A percentile compares a stretch with the other conserved stretches of the same genome.
These are phyloP conservation scores for Eimeria zaria DNA, from an alignment of 169 alveolate species.

Conservation along the genomic window DNA sequence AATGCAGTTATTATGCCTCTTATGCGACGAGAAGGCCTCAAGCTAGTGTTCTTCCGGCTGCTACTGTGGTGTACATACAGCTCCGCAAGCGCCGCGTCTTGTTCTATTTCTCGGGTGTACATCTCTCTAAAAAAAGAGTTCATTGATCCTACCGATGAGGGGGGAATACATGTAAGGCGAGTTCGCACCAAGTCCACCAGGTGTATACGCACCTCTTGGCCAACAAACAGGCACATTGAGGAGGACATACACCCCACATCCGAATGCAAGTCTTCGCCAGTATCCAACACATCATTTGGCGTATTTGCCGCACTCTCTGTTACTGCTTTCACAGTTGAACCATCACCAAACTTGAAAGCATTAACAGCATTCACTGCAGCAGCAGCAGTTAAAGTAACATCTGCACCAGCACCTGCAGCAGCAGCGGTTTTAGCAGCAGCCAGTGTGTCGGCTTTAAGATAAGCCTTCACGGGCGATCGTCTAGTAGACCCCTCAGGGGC, in stretches of 20 bases:
- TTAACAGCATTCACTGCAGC: not conserved
- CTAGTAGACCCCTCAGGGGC: not conserved
- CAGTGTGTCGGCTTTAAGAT: not conserved
- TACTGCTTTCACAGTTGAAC: not conserved
- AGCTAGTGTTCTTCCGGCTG: conserved; percentile 15
- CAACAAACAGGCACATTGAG: conserved; percentile 13
- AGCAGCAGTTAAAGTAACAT: not conserved
- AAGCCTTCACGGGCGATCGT: not conserved
- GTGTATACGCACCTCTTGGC: conserved; percentile 73
- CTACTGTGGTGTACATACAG: conserved; percentile 65
- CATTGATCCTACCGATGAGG: not conserved
- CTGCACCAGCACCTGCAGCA: not conserved
- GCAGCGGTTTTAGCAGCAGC: not conserved
- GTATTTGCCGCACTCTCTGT: not conserved
- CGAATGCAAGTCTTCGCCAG: not conserved
- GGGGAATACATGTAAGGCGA: not conserved
- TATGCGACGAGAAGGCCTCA: conserved; percentile 38
- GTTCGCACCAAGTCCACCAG: conserved; percentile 69
- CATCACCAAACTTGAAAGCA: not conserved
- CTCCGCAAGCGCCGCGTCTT: conserved; percentile 9
- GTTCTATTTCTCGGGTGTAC: not conserved
- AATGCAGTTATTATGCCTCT: conserved; percentile 12
- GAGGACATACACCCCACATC: not conserved
- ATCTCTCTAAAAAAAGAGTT: not conserved
- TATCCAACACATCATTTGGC: not conserved